phyloP scores from a whole-genome alignment of 805 yeast species.

The Lipomyces starkeyi region DNA sequence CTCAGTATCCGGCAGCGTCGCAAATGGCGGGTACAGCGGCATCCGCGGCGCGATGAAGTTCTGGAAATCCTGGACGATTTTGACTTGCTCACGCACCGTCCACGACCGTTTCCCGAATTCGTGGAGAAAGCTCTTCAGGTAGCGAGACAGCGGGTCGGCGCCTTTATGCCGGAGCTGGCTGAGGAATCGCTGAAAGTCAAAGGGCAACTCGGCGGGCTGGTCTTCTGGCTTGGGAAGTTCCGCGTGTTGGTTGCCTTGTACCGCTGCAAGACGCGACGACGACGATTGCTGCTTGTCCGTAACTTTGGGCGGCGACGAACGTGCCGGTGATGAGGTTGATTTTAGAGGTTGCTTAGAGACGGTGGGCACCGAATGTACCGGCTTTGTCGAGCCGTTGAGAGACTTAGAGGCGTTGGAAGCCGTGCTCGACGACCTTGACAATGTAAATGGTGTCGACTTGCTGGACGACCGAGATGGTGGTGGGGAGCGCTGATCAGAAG shows the following conservation, averaged over 20 bases:
- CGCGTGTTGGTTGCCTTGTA: conserved; percentile 3
- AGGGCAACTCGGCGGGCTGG: conserved; percentile 51
- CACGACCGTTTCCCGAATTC: conserved; percentile 75
- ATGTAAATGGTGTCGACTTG: not conserved
- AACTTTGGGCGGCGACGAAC: not conserved
- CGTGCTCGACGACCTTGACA: conserved; percentile 18
- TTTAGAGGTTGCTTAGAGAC: not conserved
- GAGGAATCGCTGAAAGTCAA: conserved; percentile 85
- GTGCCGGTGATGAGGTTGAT: not conserved
- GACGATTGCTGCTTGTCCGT: not conserved
- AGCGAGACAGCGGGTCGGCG: conserved; percentile 89
- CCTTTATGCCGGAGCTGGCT: conserved; percentile 69
- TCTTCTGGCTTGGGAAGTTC: conserved; percentile 37
- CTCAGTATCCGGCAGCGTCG: conserved; percentile 62
- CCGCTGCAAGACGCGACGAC: not conserved
- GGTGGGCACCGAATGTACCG: not conserved
- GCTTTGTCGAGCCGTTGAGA: not conserved
- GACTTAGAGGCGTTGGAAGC: conserved; percentile 11
- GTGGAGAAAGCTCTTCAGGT: conserved; percentile 71
- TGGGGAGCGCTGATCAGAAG: conserved; percentile 18
- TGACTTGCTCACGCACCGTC: conserved; percentile 77
- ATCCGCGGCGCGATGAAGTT: conserved; percentile 56
- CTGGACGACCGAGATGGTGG: conserved; percentile 6
- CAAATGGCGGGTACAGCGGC: conserved; percentile 71
- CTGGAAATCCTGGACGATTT: conserved; percentile 78